A percentile compares a stretch with the other conserved stretches of the same genome.
These are phyloP conservation scores for Vararia minispora DNA, from an alignment of 768 basidiomycete species.

Conservation along the genomic window DNA sequence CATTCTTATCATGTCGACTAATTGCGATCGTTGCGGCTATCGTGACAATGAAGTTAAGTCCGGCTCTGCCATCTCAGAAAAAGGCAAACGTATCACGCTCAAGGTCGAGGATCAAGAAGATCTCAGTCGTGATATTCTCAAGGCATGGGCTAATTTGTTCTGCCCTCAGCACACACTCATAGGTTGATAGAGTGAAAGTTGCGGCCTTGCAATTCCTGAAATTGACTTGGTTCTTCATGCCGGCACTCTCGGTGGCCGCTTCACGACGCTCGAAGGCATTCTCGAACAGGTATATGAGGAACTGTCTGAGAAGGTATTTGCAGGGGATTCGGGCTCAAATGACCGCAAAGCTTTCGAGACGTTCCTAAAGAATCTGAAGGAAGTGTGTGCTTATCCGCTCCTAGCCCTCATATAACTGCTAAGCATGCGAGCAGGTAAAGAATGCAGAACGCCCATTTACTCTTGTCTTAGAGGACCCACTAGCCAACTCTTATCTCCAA, in stretches of 20 bases:
- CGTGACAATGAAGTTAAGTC: conserved; percentile 98
- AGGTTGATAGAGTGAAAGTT: conserved; percentile 71
- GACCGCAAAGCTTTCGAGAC: conserved; percentile 52
- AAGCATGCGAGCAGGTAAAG: conserved; percentile 47
- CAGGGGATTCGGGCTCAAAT: conserved; percentile 52
- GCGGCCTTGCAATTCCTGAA: conserved; percentile 84
- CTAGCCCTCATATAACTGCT: not conserved
- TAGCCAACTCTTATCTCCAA: conserved; percentile 93
- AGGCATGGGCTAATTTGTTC: conserved; percentile 37
- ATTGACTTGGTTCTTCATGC: conserved; percentile 87
- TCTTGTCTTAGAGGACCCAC: conserved; percentile 87
- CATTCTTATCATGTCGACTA: conserved; percentile 95
- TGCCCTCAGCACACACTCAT: not conserved
- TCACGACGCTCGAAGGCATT: conserved; percentile 95
- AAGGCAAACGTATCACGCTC: conserved; percentile 80
- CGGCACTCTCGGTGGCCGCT: conserved; percentile 93
- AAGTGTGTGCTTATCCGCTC: conserved; percentile 30
- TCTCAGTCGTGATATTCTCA: conserved; percentile 85
- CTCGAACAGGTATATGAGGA: conserved; percentile 93
- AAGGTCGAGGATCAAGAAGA: conserved; percentile 91
- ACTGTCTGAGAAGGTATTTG: conserved; percentile 77
- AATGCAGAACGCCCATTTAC: conserved; percentile 75
- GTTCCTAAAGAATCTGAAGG: conserved; percentile 72
- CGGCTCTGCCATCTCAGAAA: conserved; percentile 75
- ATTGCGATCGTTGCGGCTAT: conserved; percentile 92